Evolutionary conservation across 441 rosid species (phyloP), one percentile per base, ranked within the genome.

Genomic region (Sinapis alba): DNA sequence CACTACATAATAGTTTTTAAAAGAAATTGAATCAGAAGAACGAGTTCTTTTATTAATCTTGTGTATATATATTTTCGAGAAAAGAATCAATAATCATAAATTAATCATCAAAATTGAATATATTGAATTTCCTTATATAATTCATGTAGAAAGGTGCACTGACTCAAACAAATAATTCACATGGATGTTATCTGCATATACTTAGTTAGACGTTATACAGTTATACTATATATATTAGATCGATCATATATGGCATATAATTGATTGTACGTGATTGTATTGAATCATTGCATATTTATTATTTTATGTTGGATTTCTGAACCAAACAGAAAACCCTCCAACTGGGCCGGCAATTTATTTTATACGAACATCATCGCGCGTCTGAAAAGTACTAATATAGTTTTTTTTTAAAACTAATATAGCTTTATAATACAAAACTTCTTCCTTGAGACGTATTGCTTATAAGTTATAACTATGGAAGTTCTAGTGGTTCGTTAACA

Each of bases 191-290:
- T 24, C 50, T 67, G 45, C 71, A 36, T 19, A 24, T n/a, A n/a
- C 45, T 51, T 50, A 60, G 9, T 13, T 61, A 50, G 19, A 19
- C n/a, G 18, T 53, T 50, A 4, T n/a, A n/a, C n/a, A n/a, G n/a
- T n/a, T n/a, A 19, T 27, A 34, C 20, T 30, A 58, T 69, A 32
- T 30, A 58, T 69, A 32, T 21, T 76, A 56, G 80, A 76, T 47
- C 36, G 77, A 69, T 66, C 65, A 78, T 72, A 65, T 67, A 71
- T 78, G 69, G 60, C 73, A 72, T 51, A 78, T 78, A 78, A 72
- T 78, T 78, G 81, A 77, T 72, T 78, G 81, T 67, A 68, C 81
- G 74, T 72, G 73, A 72, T 62, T 72, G 54, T 51, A 16, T 66
- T 66, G 21, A 59, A 78, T 72, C 78, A 78, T 72, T 62, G 45